Evolutionary conservation across 2,329 filamentous ascomycete genomes (phyloP), one percentile per base, ranked within the genome.

Genomic region (Periglandula ipomoeae): DNA sequence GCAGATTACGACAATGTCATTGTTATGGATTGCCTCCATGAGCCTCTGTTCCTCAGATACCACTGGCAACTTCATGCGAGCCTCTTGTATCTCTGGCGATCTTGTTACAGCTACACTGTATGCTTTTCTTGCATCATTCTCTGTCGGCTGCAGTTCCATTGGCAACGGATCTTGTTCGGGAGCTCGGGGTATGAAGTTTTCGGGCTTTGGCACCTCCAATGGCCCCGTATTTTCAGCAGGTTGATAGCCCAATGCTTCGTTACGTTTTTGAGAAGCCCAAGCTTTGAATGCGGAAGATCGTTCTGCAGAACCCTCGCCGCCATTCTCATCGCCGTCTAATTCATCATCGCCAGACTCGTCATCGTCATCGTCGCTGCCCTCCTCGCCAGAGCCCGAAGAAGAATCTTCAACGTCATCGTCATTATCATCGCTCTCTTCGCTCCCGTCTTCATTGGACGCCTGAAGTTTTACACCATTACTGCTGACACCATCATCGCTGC

Each of bases 21-120:
- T 86, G 62, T 91, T 91, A 66, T 96, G 85, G 44, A 98, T 89
- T 1, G 90, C 89, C 67, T 98, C 93, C 90, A 98, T 97, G 26
- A 98, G 90, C 59, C 85, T 89, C 62, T 98, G 93, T 65, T 98
- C 93, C 64, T 97, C 90, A 2, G 87, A 87, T 2, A 97, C 89
- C 1, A 98, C 87, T 0, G 93, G 93, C 15, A 98, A 75, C 49
- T 86, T 81, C 42, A 94, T 66, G 11, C 93, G 82, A 10, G 84
- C 80, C 43, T 84, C 78, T 62, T 96, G 88, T 20, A 97, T 85
- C 17, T 85, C 83, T 5, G 82, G 70, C 0, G 78, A 70, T 50
- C 93, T 80, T 35, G 78, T 70, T 2, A 96, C 82, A 1, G 78
- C 66, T 1, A 96, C 84, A 52, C 82, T 85, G 62, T 82, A 90